A percentile compares a stretch with the other conserved stretches of the same genome.
These are phyloP conservation scores for Saccharomycopsis fibuligera DNA, from an alignment of 805 yeast species.

Conservation along the genomic window DNA sequence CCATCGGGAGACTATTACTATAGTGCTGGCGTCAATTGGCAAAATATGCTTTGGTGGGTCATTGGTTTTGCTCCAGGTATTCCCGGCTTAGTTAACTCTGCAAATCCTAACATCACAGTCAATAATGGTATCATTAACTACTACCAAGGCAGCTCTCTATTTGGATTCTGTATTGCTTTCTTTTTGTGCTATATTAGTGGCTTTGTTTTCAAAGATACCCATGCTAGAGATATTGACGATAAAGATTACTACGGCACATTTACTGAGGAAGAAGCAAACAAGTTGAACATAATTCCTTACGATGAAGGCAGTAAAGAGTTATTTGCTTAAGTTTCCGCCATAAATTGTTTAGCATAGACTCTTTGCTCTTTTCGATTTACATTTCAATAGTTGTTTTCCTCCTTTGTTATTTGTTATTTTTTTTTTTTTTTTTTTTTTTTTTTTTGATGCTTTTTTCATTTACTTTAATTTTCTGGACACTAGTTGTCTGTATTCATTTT, in stretches of 20 bases:
- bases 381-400: background rate
- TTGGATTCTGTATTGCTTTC: slow-evolving; percentile 36
- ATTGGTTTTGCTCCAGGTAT: slow-evolving; percentile 41
- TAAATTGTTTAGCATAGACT: background rate
- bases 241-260: slow-evolving; percentile 36
- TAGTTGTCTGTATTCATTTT: no score
- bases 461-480: background rate
- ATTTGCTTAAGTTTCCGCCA: no score
- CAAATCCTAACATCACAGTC: slow-evolving; percentile 27
- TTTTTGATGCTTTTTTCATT: background rate
- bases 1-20: slow-evolving; percentile 34
- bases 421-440: background rate
- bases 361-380: background rate
- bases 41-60: slow-evolving; percentile 34
- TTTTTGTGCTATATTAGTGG: slow-evolving; percentile 32
- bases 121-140: slow-evolving; percentile 35
- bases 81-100: slow-evolving; percentile 41
- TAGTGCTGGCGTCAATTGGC: slow-evolving; percentile 37
- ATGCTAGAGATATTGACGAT: slow-evolving; percentile 32
- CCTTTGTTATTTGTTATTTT: background rate
- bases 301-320: slow-evolving; percentile 10
- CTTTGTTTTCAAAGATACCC: slow-evolving; percentile 32
- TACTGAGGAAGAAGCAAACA: slow-evolving; percentile 31
- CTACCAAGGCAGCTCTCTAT: slow-evolving; percentile 39
- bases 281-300: slow-evolving; percentile 30